These are phyloP conservation scores for Encephalitozoon hellem DNA, from an alignment of 371 early-diverging fungal genomes.

Conservation along the genomic window DNA sequence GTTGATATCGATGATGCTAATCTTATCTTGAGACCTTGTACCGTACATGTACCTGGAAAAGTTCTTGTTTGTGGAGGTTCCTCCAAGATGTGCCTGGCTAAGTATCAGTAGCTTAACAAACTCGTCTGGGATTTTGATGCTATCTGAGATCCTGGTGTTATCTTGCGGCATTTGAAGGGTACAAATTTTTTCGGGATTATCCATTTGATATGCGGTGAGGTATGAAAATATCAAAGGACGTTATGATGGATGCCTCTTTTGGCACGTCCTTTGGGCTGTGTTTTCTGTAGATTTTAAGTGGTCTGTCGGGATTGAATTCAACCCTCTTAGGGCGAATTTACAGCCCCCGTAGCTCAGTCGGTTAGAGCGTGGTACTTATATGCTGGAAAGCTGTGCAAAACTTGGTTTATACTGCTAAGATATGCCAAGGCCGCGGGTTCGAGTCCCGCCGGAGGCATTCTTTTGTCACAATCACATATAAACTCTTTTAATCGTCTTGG, in stretches of 20 bases:
- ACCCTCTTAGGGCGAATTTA: background rate
- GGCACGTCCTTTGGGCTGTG: no score
- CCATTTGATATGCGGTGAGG: background rate
- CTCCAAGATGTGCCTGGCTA: conserved; percentile 59
- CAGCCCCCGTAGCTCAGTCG: conserved; percentile 47
- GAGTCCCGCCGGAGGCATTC: conserved; percentile 38
- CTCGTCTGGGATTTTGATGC: conserved; percentile 54
- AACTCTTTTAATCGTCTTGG: background rate
- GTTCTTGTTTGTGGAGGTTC: conserved; percentile 49
- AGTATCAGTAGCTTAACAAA: conserved; percentile 55
- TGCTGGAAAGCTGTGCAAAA: conserved; percentile 31
- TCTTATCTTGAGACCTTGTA: conserved; percentile 49
- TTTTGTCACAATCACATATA: background rate
- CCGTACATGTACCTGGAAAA: conserved; percentile 57
- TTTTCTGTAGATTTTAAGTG: background rate
- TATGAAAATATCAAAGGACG: background rate
- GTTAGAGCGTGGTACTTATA: conserved; percentile 51
- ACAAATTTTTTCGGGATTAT: conserved; percentile 22
- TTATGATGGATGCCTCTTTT: background rate
- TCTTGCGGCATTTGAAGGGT: conserved; percentile 41
- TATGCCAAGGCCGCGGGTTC: conserved; percentile 51
- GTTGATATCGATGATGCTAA: conserved; percentile 80
- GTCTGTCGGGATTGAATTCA: background rate
- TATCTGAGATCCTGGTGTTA: conserved; percentile 52
- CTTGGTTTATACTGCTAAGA: conserved; percentile 19